phyloP scores from a whole-genome alignment of 805 yeast species.

The Hanseniaspora opuntiae region DNA sequence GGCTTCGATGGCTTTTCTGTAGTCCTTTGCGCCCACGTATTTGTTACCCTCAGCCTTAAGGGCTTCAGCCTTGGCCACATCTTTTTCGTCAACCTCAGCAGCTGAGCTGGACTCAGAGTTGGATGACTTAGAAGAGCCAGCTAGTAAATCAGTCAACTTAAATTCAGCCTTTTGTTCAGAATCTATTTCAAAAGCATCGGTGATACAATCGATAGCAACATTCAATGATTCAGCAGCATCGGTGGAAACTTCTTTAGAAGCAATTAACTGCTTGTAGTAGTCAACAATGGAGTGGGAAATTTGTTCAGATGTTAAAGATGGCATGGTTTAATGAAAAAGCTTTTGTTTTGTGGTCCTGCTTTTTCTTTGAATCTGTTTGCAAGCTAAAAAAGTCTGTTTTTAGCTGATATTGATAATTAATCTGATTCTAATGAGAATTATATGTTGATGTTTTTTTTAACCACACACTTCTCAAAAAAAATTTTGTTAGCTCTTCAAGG shows the following conservation, averaged over 20 bases:
- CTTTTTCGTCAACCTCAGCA: slow-evolving; percentile 36
- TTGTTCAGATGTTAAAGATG: slow-evolving; percentile 36
- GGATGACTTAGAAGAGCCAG: slow-evolving; percentile 23
- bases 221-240: slow-evolving; percentile 82
- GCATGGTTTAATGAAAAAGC: slow-evolving; percentile 18
- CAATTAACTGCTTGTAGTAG: slow-evolving; percentile 48
- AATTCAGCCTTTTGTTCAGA: slow-evolving; percentile 32
- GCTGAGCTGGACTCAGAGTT: slow-evolving; percentile 29
- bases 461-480: too few species aligned
- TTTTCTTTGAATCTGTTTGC: background rate
- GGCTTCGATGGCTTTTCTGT: slow-evolving; percentile 52
- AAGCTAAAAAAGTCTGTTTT: background rate
- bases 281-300: slow-evolving; percentile 62
- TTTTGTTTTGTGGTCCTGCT: background rate
- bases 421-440: background rate
- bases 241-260: slow-evolving; percentile 50
- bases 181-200: slow-evolving; percentile 67
- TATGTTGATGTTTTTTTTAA: background rate
- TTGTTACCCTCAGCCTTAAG: slow-evolving; percentile 79
- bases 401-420: background rate
- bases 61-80: slow-evolving; percentile 62
- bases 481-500: background rate
- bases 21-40: slow-evolving; percentile 69
- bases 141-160: slow-evolving; percentile 31
- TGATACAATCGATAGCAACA: slow-evolving; percentile 84